Conservation (phyloP, 2,329 filamentous ascomycete genomes). For the Xylaria sp. region DNA sequence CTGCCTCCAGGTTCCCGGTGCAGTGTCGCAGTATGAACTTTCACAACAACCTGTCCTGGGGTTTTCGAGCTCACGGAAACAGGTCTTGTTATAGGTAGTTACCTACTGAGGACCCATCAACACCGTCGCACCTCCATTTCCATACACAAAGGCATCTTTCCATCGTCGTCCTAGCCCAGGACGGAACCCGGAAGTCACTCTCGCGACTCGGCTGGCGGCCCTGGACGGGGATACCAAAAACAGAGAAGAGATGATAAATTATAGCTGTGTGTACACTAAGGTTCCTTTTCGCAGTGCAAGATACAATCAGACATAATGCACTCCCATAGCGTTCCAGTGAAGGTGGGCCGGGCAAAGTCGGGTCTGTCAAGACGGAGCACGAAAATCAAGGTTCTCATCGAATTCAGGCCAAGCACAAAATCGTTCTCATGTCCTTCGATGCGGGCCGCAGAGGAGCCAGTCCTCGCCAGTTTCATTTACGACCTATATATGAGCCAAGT, state of each 20-base stretch:
- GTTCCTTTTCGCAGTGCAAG: slow-evolving; percentile 12
- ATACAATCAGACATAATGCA: slow-evolving; percentile 14
- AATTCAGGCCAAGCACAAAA: slow-evolving; percentile 9
- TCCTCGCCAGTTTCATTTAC: background rate
- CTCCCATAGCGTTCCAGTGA: slow-evolving; percentile 19
- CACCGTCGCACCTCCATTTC: background rate
- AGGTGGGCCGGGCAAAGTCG: slow-evolving; percentile 17
- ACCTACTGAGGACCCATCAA: background rate
- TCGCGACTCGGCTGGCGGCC: slow-evolving; percentile 31
- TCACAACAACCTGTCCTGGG: background rate
- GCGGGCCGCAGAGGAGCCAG: slow-evolving; percentile 8
- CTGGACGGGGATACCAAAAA: slow-evolving; percentile 25
- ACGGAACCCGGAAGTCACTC: background rate
- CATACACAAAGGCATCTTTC: slow-evolving; percentile 4
- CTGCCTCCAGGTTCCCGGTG: background rate
- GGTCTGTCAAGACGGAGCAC: slow-evolving; percentile 12
- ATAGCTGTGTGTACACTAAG: slow-evolving; percentile 15
- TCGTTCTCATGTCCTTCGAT: slow-evolving; percentile 3
- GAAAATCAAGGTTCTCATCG: slow-evolving; percentile 24
- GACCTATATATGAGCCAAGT: background rate
- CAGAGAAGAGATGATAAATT: slow-evolving; percentile 23
- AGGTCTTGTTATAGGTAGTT: background rate
- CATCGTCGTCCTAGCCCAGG: slow-evolving; percentile 2
- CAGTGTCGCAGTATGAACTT: background rate
- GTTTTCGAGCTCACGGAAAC: slow-evolving; percentile 13